A percentile compares a stretch with the other conserved stretches of the same genome.
Evolutionary conservation across 2,329 filamentous ascomycete genomes (phyloP).

Genomic region (Aureobasidium zeae): DNA sequence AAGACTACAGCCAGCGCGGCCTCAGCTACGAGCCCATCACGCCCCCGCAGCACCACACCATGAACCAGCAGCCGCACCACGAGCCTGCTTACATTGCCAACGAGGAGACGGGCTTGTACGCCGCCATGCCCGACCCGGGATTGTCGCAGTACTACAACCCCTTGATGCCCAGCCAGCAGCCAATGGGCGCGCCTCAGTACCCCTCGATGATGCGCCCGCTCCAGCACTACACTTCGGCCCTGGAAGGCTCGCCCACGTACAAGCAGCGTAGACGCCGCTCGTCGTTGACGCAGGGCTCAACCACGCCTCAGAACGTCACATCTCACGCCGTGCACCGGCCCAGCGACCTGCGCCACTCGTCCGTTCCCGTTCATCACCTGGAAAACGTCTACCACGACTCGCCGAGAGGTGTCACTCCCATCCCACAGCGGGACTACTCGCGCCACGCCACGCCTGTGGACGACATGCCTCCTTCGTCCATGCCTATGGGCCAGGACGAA

Average conservation of each 20-base stretch:
- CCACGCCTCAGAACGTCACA: conserved; percentile 28
- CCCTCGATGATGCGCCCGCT: conserved; percentile 57
- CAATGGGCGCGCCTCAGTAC: conserved; percentile 71
- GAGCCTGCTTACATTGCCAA: conserved; percentile 97
- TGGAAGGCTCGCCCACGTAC: conserved; percentile 96
- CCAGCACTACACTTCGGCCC: conserved; percentile 71
- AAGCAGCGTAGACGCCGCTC: conserved; percentile 93
- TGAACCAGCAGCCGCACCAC: conserved; percentile 38
- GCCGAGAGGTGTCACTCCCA: conserved; percentile 54
- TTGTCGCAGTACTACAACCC: conserved; percentile 69
- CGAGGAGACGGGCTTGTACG: conserved; percentile 93
- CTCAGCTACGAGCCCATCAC: conserved; percentile 96
- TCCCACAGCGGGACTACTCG: conserved; percentile 75
- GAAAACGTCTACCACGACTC: conserved; percentile 71
- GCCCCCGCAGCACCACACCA: conserved; percentile 79
- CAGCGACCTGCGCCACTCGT: conserved; percentile 85
- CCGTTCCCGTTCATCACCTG: conserved; percentile 69
- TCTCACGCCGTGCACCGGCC: conserved; percentile 61
- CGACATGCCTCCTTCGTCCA: conserved; percentile 48
- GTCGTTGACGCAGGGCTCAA: conserved; percentile 57
- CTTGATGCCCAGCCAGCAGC: conserved; percentile 83
- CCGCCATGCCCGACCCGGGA: conserved; percentile 82
- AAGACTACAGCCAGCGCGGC: conserved; percentile 93
- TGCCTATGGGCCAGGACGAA: conserved; percentile 37
- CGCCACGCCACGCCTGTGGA: conserved; percentile 88